phyloP scores from a whole-genome alignment of 2,329 filamentous ascomycete species.

The Colletotrichum sp. region DNA sequence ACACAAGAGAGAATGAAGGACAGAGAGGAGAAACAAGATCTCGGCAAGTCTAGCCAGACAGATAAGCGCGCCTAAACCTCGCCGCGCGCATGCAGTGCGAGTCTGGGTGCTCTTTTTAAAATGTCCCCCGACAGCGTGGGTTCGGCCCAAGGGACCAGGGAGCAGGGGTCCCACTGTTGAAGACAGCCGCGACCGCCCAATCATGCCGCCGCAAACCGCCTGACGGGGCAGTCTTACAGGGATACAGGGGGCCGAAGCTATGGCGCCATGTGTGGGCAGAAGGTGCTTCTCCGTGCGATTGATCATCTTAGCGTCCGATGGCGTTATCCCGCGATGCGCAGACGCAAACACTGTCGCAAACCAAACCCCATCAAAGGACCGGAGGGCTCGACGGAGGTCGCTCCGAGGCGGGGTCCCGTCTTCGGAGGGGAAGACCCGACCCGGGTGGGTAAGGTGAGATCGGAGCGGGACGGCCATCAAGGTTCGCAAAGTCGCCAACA shows the following conservation, averaged over 20 bases:
- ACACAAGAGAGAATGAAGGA: neutral
- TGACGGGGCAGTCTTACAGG: conserved; percentile 16
- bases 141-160: neutral
- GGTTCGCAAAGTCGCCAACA: neutral
- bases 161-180: neutral
- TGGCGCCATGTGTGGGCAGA: neutral
- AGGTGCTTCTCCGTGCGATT: neutral
- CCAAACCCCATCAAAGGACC: neutral
- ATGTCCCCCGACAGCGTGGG: neutral
- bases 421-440: neutral
- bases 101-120: neutral
- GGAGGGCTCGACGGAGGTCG: neutral
- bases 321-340: conserved; percentile 9
- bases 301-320: conserved; percentile 15
- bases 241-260: neutral
- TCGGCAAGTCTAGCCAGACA: neutral
- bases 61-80: neutral
- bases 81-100: neutral
- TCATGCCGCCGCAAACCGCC: neutral
- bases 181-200: neutral
- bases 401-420: neutral
- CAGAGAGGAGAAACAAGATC: neutral
- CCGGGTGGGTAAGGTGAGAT: neutral
- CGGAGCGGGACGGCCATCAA: neutral
- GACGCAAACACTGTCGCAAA: neutral